Evolutionary conservation across 1,139 yeast species (phyloP).

Genomic region (Lodderomyces orthopsilosis): DNA sequence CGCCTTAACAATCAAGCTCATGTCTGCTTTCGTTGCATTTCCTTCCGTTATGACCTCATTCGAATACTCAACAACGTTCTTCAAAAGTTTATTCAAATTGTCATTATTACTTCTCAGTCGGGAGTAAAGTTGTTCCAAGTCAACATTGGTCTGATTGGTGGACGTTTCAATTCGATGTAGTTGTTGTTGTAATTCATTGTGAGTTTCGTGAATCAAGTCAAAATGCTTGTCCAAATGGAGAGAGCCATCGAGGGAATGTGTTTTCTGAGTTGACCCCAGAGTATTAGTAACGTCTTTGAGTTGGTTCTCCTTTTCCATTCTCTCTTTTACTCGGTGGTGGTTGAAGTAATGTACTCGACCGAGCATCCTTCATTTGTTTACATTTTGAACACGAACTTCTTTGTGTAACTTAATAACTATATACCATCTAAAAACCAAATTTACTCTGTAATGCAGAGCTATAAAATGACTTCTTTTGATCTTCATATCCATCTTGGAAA

Average conservation of each 20-base stretch:
- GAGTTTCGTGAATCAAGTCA: conserved; percentile 25
- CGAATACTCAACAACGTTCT: conserved; percentile 32
- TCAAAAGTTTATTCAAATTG: conserved; percentile 34
- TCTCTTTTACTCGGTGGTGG: conserved; percentile 13
- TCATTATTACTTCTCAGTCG: conserved; percentile 44
- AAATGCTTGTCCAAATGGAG: conserved; percentile 31
- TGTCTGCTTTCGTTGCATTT: conserved; percentile 36
- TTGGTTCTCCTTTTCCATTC: conserved; percentile 16
- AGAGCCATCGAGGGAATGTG: conserved; percentile 6
- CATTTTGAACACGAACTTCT: conserved; percentile 3
- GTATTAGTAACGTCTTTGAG: background rate
- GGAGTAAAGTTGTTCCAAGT: conserved; percentile 37
- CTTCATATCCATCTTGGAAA: conserved; percentile 51
- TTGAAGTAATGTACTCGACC: background rate
- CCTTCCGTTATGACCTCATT: conserved; percentile 38
- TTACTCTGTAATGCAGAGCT: conserved; percentile 52
- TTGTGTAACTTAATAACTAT: background rate
- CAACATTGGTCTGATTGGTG: conserved; percentile 35
- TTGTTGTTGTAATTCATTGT: conserved; percentile 29
- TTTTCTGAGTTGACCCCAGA: background rate
- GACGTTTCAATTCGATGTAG: conserved; percentile 31
- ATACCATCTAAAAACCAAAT: conserved; percentile 43
- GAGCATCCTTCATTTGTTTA: no score
- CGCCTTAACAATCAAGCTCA: conserved; percentile 20
- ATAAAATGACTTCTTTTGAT: conserved; percentile 50